phyloP scores from a whole-genome alignment of 306 rosid species.

The Castanea crenata region DNA sequence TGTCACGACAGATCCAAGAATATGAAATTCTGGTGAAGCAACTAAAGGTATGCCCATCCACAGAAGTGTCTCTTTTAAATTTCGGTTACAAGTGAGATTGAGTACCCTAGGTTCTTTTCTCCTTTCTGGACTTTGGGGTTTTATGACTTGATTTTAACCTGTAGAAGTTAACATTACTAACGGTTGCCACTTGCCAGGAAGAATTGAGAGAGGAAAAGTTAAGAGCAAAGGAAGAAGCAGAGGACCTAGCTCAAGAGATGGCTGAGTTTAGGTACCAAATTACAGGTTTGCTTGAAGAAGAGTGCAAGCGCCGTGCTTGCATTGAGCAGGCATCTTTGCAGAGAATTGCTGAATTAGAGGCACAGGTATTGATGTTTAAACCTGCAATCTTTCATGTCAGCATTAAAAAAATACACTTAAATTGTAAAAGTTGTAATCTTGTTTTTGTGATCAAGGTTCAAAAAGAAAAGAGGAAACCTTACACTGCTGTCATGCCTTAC shows the following conservation, averaged over 20 bases:
- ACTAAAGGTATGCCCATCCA: slow-evolving; percentile 60
- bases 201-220: slow-evolving; percentile 73
- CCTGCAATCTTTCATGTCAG: slow-evolving; percentile 6
- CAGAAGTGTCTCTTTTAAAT: slow-evolving; percentile 3
- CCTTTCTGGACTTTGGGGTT: slow-evolving; percentile 16
- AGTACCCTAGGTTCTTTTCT: background rate
- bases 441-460: slow-evolving; percentile 49
- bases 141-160: slow-evolving; percentile 23
- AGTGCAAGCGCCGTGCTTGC: slow-evolving; percentile 82
- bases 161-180: slow-evolving; percentile 3
- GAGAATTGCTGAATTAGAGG: slow-evolving; percentile 83
- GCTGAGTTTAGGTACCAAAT: slow-evolving; percentile 87
- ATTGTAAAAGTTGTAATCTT: background rate
- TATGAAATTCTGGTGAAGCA: slow-evolving; percentile 69
- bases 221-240: slow-evolving; percentile 91
- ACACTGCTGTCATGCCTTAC: slow-evolving; percentile 29
- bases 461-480: slow-evolving; percentile 36
- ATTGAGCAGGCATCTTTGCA: slow-evolving; percentile 89
- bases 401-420: background rate
- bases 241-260: slow-evolving; percentile 95
- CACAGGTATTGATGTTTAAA: slow-evolving; percentile 56
- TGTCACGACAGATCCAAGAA: slow-evolving; percentile 49
- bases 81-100: background rate
- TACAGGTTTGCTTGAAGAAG: slow-evolving; percentile 86
- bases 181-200: slow-evolving; percentile 58